These are phyloP conservation scores for Sergeia podlipaevii DNA, from an alignment of 208 protist genomes.

Conservation along the genomic window DNA sequence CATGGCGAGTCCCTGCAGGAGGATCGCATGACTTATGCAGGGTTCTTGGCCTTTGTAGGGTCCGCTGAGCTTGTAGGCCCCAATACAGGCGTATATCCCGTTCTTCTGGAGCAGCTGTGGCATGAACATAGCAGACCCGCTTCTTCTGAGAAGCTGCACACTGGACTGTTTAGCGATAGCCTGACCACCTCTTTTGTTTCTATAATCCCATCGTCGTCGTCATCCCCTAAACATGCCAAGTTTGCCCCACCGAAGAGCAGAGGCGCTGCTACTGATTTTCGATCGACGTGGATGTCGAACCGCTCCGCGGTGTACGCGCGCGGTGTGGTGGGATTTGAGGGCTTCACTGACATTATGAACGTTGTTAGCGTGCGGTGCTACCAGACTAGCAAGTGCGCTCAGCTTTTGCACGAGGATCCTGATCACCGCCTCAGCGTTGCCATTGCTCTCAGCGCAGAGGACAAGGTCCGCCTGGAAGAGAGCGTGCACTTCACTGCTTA, in stretches of 20 bases:
- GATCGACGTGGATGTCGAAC: neutral
- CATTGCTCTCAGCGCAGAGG: constrained; percentile 67
- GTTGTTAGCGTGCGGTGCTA: constrained; percentile 79
- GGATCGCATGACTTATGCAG: constrained; percentile 38
- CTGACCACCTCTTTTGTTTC: neutral
- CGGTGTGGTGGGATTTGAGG: constrained; percentile 54
- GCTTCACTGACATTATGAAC: constrained; percentile 86
- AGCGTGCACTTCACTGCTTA: constrained; percentile 61
- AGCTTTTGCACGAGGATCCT: constrained; percentile 18
- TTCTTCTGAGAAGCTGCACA: neutral
- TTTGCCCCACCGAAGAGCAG: neutral
- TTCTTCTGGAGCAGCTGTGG: constrained; percentile 75
- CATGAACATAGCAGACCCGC: constrained; percentile 13
- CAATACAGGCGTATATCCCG: constrained; percentile 60
- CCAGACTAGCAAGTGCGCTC: constrained; percentile 40
- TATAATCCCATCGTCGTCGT: neutral
- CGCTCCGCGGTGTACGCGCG: neutral
- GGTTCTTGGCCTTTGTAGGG: constrained; percentile 54
- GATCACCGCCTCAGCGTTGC: constrained; percentile 23
- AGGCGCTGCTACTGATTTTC: neutral
- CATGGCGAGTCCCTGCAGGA: constrained; percentile 48
- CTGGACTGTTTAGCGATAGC: neutral
- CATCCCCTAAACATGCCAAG: constrained; percentile 1
- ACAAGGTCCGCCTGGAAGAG: constrained; percentile 49
- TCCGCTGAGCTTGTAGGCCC: constrained; percentile 57